Evolutionary conservation across 2,329 filamentous ascomycete genomes (phyloP).

Genomic region (Cryphonectria radicalis): DNA sequence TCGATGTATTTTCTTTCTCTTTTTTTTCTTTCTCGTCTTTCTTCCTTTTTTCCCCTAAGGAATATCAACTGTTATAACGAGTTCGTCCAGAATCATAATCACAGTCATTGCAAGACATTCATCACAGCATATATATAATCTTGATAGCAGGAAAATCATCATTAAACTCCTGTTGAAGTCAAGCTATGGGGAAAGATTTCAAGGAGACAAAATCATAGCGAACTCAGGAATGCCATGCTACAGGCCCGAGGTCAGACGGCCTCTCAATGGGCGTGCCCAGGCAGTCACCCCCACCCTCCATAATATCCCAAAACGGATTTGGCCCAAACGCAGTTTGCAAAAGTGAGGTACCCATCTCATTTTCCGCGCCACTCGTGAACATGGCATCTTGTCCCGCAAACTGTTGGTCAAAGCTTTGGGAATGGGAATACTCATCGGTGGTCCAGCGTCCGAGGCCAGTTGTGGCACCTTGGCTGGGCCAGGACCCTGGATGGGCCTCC

Average conservation of each 20-base stretch:
- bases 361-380: not conserved
- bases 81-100: not conserved
- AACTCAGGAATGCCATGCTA: not conserved
- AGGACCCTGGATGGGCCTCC: not conserved
- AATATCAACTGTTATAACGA: not conserved
- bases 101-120: not conserved
- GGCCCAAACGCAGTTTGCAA: not conserved
- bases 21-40: too few relatives aligned
- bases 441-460: not conserved
- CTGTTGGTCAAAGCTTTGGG: not conserved
- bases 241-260: not conserved
- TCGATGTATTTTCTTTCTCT: not conserved
- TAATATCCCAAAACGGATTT: too few relatives aligned
- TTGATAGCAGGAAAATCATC: not conserved
- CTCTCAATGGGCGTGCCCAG: not conserved
- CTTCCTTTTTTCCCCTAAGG: too few relatives aligned
- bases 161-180: not conserved
- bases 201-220: not conserved
- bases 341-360: not conserved
- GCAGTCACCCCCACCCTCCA: not conserved
- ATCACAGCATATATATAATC: not conserved
- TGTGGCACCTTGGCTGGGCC: not conserved
- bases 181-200: not conserved
- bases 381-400: not conserved
- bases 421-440: not conserved